Conservation (phyloP, 2,329 filamentous ascomycete genomes). For the Colletotrichum lentis region DNA sequence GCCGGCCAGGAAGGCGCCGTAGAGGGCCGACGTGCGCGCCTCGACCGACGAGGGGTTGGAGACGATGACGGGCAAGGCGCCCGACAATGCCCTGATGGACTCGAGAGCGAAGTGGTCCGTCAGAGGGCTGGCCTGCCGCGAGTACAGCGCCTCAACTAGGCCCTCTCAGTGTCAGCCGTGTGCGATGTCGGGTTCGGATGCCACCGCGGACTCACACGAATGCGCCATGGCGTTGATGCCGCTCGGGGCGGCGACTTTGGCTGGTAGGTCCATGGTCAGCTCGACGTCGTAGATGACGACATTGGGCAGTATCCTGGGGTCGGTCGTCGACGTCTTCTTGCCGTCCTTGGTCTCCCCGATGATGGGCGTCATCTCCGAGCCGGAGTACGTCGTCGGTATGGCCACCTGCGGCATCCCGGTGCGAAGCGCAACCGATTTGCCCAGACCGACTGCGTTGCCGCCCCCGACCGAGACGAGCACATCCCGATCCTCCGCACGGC, state of each 20-base stretch:
- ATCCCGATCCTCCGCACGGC: slow-evolving; percentile 55
- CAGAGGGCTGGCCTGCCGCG: slow-evolving; percentile 31
- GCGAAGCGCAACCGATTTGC: slow-evolving; percentile 61
- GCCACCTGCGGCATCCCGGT: slow-evolving; percentile 65
- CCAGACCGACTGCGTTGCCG: slow-evolving; percentile 68
- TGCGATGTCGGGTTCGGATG: background rate
- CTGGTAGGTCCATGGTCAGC: slow-evolving; percentile 36
- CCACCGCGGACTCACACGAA: slow-evolving; percentile 22
- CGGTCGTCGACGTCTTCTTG: slow-evolving; percentile 35
- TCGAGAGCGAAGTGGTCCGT: slow-evolving; percentile 33
- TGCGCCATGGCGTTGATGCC: slow-evolving; percentile 37
- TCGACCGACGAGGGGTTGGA: slow-evolving; percentile 52
- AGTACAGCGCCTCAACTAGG: slow-evolving; percentile 34
- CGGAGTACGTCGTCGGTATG: slow-evolving; percentile 67
- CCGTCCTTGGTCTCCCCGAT: slow-evolving; percentile 36
- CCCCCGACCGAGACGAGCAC: slow-evolving; percentile 69
- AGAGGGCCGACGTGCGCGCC: slow-evolving; percentile 50
- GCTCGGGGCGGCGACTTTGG: slow-evolving; percentile 31
- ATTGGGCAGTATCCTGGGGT: slow-evolving; percentile 34
- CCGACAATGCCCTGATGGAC: slow-evolving; percentile 34
- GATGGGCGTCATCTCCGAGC: slow-evolving; percentile 66
- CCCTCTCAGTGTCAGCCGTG: background rate
- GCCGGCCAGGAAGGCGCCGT: slow-evolving; percentile 35
- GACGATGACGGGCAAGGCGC: slow-evolving; percentile 61
- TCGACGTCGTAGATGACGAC: slow-evolving; percentile 36